phyloP scores from a whole-genome alignment of 225 moss, liverwort and hornwort genomes.

The Marchantia paleacea region DNA sequence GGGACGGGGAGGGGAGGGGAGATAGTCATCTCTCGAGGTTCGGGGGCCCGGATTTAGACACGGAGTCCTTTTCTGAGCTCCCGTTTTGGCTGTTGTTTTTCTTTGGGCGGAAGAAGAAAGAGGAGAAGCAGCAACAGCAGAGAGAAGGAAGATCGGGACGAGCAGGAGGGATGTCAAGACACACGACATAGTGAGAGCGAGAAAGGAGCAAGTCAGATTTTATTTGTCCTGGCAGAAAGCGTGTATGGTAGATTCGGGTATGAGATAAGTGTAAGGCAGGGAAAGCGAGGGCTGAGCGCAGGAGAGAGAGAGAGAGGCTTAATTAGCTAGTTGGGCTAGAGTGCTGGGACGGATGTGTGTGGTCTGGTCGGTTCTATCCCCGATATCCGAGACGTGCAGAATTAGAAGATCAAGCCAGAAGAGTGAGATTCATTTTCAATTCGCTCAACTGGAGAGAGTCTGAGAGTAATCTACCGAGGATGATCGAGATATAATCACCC shows the following conservation, averaged over 20 bases:
- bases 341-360: background rate
- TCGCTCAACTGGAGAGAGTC: background rate
- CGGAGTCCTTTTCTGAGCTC: background rate
- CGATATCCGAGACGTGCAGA: conserved; percentile 21
- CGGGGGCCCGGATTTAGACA: conserved; percentile 14
- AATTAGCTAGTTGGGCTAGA: background rate
- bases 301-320: conserved; percentile 2
- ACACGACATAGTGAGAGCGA: conserved; percentile 4
- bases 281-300: background rate
- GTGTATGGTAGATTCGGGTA: background rate
- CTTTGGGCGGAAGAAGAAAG: background rate
- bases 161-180: conserved; percentile 4
- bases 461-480: background rate
- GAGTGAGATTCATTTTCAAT: conserved; percentile 8
- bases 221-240: conserved; percentile 2
- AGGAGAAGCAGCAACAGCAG: background rate
- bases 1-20: background rate
- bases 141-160: background rate
- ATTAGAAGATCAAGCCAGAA: conserved; percentile 2
- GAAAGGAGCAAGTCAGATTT: conserved; percentile 11
- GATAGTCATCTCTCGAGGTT: conserved; percentile 15
- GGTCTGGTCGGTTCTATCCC: conserved; percentile 5
- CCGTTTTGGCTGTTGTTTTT: conserved; percentile 16
- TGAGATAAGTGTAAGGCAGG: background rate
- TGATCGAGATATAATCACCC: conserved; percentile 14